Base-by-base conservation (phyloP, 108 stramenopile species). In the Cyclotella kingstonii region DNA sequence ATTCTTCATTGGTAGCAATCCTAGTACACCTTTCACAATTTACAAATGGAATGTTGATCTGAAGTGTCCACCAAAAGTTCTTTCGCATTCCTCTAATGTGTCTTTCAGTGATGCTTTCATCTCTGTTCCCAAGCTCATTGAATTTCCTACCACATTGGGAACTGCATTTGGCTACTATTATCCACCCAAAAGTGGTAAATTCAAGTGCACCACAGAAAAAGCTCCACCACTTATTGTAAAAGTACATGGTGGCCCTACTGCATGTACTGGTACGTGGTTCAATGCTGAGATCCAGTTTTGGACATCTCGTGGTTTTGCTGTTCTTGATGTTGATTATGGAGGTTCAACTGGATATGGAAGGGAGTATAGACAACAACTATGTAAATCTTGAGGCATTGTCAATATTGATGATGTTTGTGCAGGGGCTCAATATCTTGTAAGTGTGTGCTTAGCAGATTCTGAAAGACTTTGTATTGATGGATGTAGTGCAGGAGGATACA, bases 321-420 rank as follows among this genome's bases (percentile, higher is more conserved):
- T 92, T 9, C 65, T 92, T 26, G 90, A 92, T 66, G 90, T 92
- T 31, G 90, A 92, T 44, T 92, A 92, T 50, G 85, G 85, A 34
- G 85, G 85, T 59, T 78, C 73, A 19, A 86, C 87, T 39, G 90
- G 90, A 12, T 92, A 92, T 64, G 90, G 90, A 22, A 35, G 81
- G 22, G 85, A 78, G 1, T 92, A 92, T 63, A 79, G 84, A 12
- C 75, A 80, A 19, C 65, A 84, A 4, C 41, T 92, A 52, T 73
- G 80, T 0, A 61, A 68, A 8, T 60, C 69, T 8, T 92, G 90
- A 87, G 90, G 90, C 22, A 60, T 92, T 25, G 80, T 85, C 4
- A 87, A 92, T 63, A 70, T 85, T 60, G 87, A 89, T 51, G 90
- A 92, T 63, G 85, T 84, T 19, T 85, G 84, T 52, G 70, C 64